These are phyloP conservation scores for Candida schatavii DNA, from an alignment of 805 yeast genomes.

Conservation along the genomic window DNA sequence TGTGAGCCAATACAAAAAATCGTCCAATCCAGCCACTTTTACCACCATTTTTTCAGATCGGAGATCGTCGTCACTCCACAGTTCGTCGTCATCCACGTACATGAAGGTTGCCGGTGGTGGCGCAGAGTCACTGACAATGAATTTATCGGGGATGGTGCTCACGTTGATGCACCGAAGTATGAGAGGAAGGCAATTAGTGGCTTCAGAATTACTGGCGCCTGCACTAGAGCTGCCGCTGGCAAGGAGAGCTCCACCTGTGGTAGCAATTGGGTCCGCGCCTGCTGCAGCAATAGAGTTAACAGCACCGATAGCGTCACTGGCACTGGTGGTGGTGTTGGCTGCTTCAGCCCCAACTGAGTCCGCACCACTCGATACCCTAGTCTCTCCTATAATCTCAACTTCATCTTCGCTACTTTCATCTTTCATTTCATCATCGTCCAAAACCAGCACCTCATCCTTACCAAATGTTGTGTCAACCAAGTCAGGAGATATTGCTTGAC, in stretches of 20 bases:
- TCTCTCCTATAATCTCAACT: background rate
- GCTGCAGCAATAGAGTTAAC: background rate
- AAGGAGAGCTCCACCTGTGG: no score
- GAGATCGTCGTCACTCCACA: constrained; percentile 26
- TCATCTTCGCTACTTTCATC: background rate
- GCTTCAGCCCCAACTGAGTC: no score
- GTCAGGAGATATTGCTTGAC: no score
- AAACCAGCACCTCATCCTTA: no score
- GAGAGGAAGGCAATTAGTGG: constrained; percentile 66
- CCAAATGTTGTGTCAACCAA: no score
- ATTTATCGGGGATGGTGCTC: constrained; percentile 56
- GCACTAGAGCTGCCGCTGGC: no score
- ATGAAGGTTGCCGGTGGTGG: constrained; percentile 23
- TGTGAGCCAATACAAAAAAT: constrained; percentile 36
- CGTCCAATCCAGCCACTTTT: constrained; percentile 26
- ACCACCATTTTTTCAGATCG: constrained; percentile 17
- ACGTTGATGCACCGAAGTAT: constrained; percentile 63
- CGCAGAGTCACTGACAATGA: constrained; percentile 34
- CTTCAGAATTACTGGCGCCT: constrained; percentile 21
- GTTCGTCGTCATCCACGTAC: constrained; percentile 35
- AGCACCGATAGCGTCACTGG: no score
- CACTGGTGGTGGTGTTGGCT: no score
- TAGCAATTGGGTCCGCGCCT: background rate
- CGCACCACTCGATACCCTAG: no score
- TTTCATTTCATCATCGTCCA: background rate